Base-by-base conservation (phyloP, 148 eudicot species). In the Rhododendron simsii region DNA sequence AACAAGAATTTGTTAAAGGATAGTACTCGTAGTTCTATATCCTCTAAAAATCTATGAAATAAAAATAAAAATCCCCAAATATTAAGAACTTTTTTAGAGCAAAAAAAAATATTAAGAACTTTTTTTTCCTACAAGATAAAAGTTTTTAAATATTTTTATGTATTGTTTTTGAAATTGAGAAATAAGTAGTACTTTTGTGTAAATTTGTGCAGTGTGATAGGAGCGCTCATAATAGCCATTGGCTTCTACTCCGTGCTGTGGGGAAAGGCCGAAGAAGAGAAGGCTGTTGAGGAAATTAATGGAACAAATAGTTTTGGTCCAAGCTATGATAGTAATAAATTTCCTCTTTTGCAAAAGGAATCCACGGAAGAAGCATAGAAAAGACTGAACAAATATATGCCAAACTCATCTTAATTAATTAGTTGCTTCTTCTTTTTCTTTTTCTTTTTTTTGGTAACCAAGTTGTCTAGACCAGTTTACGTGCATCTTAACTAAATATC, bases 191-290 rank as follows among this genome's bases (percentile, higher is more conserved):
- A 5, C n/a, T n/a, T 45, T 11, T 4, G 15, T 78, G 44, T 76
- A 9, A 39, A 41, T 48, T 5, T n/a, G n/a, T 79, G 59, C 81
- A 79, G 81, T 48, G 39, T 79, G 59, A 48, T 0, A 1, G 81
- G 81, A 79, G 57, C 59, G 10, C 0, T 79, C 26, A 80, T 88
- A 84, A 92, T 92, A 86, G 87, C 91, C 84, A 28, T 89, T n/a
- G 92, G 93, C 30, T 90, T 92, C 86, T 92, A 92, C 74, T 88
- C 92, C 30, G 91, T 92, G 30, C 89, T 92, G 88, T 92, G 93
- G 93, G 92, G 93, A 69, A 81, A 53, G 47, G 83, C 69, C 9
- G 69, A 81, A 57, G 83, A 81, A 81, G 83, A 81, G 18, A 81
- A 81, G 69, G 71, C 83, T 55, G 16, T 33, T 7, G 47, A 33